Conservation (phyloP, 2,329 filamentous ascomycete genomes). For the Claviceps capensis region DNA sequence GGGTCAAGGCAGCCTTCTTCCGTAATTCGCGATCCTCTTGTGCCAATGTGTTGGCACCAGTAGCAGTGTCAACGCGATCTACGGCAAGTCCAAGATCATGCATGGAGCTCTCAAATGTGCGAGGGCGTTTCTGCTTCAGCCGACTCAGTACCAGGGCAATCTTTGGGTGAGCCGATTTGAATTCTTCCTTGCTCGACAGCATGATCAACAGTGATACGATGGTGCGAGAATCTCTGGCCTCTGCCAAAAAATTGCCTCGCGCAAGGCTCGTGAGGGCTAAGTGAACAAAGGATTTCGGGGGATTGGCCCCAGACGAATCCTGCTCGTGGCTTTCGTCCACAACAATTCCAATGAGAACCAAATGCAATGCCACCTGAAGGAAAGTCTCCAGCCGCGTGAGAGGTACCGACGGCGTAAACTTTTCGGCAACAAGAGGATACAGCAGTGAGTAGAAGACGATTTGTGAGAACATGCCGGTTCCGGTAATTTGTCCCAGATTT, state of each 20-base stretch:
- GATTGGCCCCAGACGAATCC: slow-evolving; percentile 30
- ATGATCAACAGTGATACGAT: slow-evolving; percentile 51
- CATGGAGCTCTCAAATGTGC: slow-evolving; percentile 57
- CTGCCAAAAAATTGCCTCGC: slow-evolving; percentile 45
- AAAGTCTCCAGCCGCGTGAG: slow-evolving; percentile 79
- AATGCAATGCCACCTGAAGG: slow-evolving; percentile 78
- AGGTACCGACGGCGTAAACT: slow-evolving; percentile 60
- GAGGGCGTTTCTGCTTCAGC: slow-evolving; percentile 71
- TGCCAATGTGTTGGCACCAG: slow-evolving; percentile 55
- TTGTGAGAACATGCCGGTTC: slow-evolving; percentile 75
- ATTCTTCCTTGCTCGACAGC: slow-evolving; percentile 54
- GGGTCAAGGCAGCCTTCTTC: slow-evolving; percentile 79
- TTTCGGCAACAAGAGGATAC: slow-evolving; percentile 59
- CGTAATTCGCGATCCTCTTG: slow-evolving; percentile 69
- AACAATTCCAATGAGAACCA: slow-evolving; percentile 70
- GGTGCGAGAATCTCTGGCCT: slow-evolving; percentile 42
- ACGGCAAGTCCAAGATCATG: slow-evolving; percentile 50
- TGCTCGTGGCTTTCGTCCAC: slow-evolving; percentile 59
- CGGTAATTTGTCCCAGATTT: slow-evolving; percentile 64
- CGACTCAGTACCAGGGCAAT: slow-evolving; percentile 71
- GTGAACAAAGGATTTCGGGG: slow-evolving; percentile 54
- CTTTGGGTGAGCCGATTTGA: slow-evolving; percentile 72
- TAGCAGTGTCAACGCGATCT: slow-evolving; percentile 69
- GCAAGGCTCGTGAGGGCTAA: slow-evolving; percentile 53
- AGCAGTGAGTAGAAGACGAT: slow-evolving; percentile 79